These are phyloP conservation scores for Cutaneotrichosporon sp. DNA, from an alignment of 1,284 basidiomycete genomes.

Conservation along the genomic window DNA sequence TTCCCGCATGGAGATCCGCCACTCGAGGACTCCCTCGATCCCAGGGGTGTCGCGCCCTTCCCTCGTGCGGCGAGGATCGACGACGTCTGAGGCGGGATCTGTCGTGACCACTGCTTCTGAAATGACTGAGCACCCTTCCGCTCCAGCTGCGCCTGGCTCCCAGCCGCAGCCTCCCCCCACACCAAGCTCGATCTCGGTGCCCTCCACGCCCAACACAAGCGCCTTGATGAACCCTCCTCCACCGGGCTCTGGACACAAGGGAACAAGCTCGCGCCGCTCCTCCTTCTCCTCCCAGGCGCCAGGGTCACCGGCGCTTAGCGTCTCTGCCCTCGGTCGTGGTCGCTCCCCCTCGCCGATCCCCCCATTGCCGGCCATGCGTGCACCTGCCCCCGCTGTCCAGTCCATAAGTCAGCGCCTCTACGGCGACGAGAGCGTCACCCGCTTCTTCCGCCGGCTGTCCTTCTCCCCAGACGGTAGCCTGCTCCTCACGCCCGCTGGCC, in stretches of 20 bases:
- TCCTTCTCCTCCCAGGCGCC: slow-evolving; percentile 69
- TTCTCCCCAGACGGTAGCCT: slow-evolving; percentile 95
- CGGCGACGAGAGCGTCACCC: slow-evolving; percentile 91
- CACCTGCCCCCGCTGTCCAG: slow-evolving; percentile 32
- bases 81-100: slow-evolving; percentile 71
- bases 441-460: slow-evolving; percentile 90
- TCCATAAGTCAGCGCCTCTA: slow-evolving; percentile 67
- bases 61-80: slow-evolving; percentile 68
- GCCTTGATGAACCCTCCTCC: slow-evolving; percentile 52
- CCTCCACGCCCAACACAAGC: slow-evolving; percentile 44
- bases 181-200: slow-evolving; percentile 42
- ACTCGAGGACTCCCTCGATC: slow-evolving; percentile 53
- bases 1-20: slow-evolving; percentile 50
- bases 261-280: slow-evolving; percentile 69
- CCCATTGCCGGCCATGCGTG: slow-evolving; percentile 79
- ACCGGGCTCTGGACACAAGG: slow-evolving; percentile 42
- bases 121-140: slow-evolving; percentile 49
- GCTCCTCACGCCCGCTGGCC: slow-evolving; percentile 90
- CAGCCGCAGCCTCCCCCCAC: slow-evolving; percentile 27
- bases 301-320: slow-evolving; percentile 46
- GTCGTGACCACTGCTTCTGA: slow-evolving; percentile 62
- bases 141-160: slow-evolving; percentile 39
- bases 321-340: slow-evolving; percentile 54
- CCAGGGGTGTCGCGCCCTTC: slow-evolving; percentile 56
- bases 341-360: slow-evolving; percentile 90